A percentile compares a stretch with the other conserved stretches of the same genome.
phyloP scores from a whole-genome alignment of 371 early-diverging fungal species.

The Choanephora cucurbitarum region DNA sequence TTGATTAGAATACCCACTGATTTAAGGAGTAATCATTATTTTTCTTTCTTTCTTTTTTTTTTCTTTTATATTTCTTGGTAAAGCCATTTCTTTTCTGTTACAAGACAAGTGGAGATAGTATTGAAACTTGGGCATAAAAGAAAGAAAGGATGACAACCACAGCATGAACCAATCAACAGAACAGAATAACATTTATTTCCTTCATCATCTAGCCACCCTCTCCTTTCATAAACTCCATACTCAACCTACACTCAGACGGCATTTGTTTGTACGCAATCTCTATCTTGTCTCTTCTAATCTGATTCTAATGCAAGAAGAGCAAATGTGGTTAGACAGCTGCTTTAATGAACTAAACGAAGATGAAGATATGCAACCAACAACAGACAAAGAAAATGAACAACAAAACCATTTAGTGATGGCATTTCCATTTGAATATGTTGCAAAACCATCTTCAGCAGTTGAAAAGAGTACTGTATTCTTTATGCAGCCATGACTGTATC shows the following conservation, averaged over 20 bases:
- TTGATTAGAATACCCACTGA: no score
- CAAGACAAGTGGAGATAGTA: no score
- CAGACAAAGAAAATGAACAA: conserved; percentile 1
- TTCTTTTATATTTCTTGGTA: no score
- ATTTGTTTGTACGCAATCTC: conserved; percentile 39
- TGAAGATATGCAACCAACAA: conserved; percentile 21
- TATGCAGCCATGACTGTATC: not conserved
- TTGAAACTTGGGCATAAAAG: no score
- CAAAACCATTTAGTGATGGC: conserved; percentile 11
- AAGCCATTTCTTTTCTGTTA: no score
- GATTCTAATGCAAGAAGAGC: conserved; percentile 25
- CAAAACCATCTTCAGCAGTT: not conserved
- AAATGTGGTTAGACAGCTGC: conserved; percentile 44
- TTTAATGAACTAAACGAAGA: conserved; percentile 34
- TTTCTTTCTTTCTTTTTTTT: no score
- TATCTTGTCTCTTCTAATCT: conserved; percentile 24
- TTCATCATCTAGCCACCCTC: conserved; percentile 31
- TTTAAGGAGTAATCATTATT: no score
- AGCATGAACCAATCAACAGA: not conserved
- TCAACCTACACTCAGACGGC: conserved; percentile 32
- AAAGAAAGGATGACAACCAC: not conserved
- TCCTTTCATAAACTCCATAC: conserved; percentile 33
- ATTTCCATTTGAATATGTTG: conserved; percentile 12
- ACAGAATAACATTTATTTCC: not conserved
- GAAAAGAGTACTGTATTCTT: not conserved